Conservation (phyloP, 2,329 filamentous ascomycete species). For the Bipolaris cookei region DNA sequence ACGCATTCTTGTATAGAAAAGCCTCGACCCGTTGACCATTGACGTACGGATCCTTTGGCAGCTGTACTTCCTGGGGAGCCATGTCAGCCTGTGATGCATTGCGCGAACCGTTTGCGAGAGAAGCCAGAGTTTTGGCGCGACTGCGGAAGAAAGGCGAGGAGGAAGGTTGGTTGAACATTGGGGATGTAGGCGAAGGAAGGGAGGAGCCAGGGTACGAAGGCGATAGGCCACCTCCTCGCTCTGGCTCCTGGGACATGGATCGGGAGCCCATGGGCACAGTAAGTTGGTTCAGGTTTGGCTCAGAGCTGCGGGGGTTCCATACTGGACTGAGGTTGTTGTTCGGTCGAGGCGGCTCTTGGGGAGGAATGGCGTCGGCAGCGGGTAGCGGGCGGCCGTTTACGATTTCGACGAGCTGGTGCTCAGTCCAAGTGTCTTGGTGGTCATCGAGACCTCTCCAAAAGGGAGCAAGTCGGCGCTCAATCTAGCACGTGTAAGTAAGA, state of each 20-base stretch:
- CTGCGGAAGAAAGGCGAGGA: constrained; percentile 72
- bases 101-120: constrained; percentile 76
- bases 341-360: constrained; percentile 65
- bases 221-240: constrained; percentile 65
- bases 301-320: constrained; percentile 58
- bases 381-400: constrained; percentile 85
- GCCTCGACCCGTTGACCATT: constrained; percentile 95
- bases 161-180: constrained; percentile 51
- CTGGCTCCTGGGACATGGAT: constrained; percentile 80
- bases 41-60: constrained; percentile 83
- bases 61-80: constrained; percentile 74
- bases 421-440: constrained; percentile 86
- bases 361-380: constrained; percentile 79
- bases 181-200: constrained; percentile 64
- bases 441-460: constrained; percentile 96
- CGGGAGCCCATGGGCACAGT: constrained; percentile 80
- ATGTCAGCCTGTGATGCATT: constrained; percentile 76
- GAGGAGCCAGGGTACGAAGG: constrained; percentile 68
- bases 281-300: constrained; percentile 70
- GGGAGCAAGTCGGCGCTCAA: constrained; percentile 88
- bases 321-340: constrained; percentile 41
- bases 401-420: constrained; percentile 92
- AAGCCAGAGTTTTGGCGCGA: constrained; percentile 86
- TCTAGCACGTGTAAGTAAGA: constrained; percentile 60
- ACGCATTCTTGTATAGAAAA: constrained; percentile 87